Conservation (phyloP, 1,284 basidiomycete species). For the Ustilago trichophora region DNA sequence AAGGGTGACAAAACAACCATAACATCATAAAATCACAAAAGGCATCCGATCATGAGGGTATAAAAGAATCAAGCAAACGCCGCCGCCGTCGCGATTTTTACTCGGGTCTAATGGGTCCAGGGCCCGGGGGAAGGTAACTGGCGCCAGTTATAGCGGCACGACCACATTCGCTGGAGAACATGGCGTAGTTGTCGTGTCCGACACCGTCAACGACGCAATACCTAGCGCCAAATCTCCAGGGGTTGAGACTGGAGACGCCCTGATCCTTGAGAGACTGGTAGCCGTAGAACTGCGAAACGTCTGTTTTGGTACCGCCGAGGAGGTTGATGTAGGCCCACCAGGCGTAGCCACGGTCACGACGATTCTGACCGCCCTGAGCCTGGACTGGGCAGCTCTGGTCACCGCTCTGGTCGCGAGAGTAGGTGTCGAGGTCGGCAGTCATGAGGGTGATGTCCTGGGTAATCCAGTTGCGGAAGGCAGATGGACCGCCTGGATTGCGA, state of each 20-base stretch:
- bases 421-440: slow-evolving; percentile 36
- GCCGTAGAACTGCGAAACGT: slow-evolving; percentile 43
- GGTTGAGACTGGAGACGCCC: slow-evolving; percentile 4
- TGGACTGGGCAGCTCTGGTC: slow-evolving; percentile 41
- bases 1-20: too few species aligned
- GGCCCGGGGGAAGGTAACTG: slow-evolving; percentile 7
- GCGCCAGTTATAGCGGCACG: slow-evolving; percentile 27
- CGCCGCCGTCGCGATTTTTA: too few species aligned
- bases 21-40: too few species aligned
- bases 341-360: slow-evolving; percentile 53
- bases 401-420: slow-evolving; percentile 21
- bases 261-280: slow-evolving; percentile 7
- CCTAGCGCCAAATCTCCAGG: slow-evolving; percentile 11
- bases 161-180: slow-evolving; percentile 43
- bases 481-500: not conserved
- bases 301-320: slow-evolving; percentile 40
- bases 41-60: too few species aligned
- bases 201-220: slow-evolving; percentile 24
- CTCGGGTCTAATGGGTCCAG: slow-evolving; percentile 19
- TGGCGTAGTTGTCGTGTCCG: slow-evolving; percentile 22
- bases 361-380: slow-evolving; percentile 48
- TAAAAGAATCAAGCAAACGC: too few species aligned
- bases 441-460: slow-evolving; percentile 34
- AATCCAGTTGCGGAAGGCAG: slow-evolving; percentile 22
- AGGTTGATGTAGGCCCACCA: slow-evolving; percentile 55